Evolutionary conservation across 163 green algal species (phyloP).

Genomic region (Chlamydomonas reinhardtii): DNA sequence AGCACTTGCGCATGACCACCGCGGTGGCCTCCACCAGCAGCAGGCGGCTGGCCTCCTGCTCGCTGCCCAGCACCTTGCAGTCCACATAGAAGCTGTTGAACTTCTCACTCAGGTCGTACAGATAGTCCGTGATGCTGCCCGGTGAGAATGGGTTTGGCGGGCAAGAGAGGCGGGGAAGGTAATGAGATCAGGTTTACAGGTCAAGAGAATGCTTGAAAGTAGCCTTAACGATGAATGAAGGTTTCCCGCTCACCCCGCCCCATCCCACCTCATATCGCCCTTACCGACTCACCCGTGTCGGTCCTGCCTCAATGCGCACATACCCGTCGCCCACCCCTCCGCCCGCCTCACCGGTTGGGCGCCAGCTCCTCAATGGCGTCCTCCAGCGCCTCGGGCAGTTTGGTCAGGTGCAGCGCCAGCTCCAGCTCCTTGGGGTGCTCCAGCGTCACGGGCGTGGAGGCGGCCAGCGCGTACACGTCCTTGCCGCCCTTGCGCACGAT

Average conservation of each 20-base stretch:
- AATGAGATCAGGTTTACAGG: background rate
- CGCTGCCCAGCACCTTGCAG: conserved; percentile 92
- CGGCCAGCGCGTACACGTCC: conserved; percentile 72
- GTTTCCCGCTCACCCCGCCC: too few relatives aligned
- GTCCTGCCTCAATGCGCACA: background rate
- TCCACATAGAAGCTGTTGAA: conserved; percentile 97
- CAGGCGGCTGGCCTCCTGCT: conserved; percentile 89
- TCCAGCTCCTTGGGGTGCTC: conserved; percentile 72
- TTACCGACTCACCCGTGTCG: too few relatives aligned
- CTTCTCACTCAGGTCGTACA: conserved; percentile 91
- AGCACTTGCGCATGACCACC: conserved; percentile 93
- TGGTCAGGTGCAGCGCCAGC: conserved; percentile 75
- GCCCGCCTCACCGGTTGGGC: conserved; percentile 79
- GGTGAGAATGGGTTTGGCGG: too few relatives aligned
- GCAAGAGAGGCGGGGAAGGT: background rate
- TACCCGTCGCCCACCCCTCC: background rate
- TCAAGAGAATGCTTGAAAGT: too few relatives aligned
- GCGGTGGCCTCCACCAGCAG: conserved; percentile 93
- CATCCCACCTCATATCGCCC: too few relatives aligned
- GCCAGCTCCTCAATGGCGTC: conserved; percentile 87
- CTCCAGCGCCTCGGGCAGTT: conserved; percentile 91
- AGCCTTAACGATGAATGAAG: too few relatives aligned
- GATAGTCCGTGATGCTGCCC: conserved; percentile 90
- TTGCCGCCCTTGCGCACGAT: conserved; percentile 91
- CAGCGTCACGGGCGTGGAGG: conserved; percentile 66